Evolutionary conservation across 2,329 filamentous ascomycete species (phyloP).

Genomic region (Cytospora leucostoma): DNA sequence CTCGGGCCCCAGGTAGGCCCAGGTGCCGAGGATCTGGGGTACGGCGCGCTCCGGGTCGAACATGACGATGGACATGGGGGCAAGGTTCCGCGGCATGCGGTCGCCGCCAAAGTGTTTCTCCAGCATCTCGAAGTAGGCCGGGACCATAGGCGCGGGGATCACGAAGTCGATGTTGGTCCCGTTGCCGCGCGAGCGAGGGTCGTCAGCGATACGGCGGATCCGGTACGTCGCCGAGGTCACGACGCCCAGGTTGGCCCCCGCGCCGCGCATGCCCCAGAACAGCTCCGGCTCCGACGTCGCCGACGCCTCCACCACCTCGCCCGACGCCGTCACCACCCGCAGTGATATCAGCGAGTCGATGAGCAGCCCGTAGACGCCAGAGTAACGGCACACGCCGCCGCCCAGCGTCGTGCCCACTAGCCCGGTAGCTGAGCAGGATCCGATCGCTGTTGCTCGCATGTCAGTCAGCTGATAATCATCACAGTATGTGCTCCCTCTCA

Average conservation of each 20-base stretch:
- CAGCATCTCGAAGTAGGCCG: slow-evolving; percentile 4
- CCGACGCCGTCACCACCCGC: slow-evolving; percentile 9
- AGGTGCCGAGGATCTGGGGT: neutral
- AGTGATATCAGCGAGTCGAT: slow-evolving; percentile 5
- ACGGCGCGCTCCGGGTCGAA: slow-evolving; percentile 1
- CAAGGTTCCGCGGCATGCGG: neutral
- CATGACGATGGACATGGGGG: neutral
- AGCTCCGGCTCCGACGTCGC: slow-evolving; percentile 4
- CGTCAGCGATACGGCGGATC: slow-evolving; percentile 4
- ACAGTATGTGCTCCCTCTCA: neutral
- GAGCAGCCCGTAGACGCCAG: slow-evolving; percentile 3
- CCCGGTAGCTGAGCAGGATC: slow-evolving; percentile 1
- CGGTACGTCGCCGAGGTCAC: slow-evolving; percentile 14
- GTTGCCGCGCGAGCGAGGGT: neutral
- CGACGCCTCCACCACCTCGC: neutral
- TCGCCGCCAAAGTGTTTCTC: slow-evolving; percentile 1
- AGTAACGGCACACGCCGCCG: neutral
- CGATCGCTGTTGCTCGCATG: neutral
- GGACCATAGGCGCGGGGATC: neutral
- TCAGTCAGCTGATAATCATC: neutral
- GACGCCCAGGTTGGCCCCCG: slow-evolving; percentile 5
- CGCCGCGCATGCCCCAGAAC: slow-evolving; percentile 10
- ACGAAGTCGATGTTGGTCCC: slow-evolving; percentile 8
- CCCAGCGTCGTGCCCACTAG: slow-evolving; percentile 1
- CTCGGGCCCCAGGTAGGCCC: slow-evolving; percentile 6